Conservation (phyloP, 2,329 filamentous ascomycete genomes). For the Gaeumannomyces tritici region DNA sequence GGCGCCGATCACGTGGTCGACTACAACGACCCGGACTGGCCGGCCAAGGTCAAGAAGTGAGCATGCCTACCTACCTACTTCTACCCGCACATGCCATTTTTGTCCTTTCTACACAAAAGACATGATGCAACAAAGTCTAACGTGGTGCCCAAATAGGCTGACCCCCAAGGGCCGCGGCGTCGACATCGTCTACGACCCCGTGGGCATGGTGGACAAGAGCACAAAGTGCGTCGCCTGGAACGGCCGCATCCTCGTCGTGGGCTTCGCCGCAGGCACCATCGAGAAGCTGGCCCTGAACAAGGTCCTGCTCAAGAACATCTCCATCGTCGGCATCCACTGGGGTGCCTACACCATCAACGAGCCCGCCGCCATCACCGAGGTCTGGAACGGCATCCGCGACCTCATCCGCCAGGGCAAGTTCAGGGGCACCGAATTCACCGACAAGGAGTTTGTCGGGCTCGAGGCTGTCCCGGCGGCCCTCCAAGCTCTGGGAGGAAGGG, state of each 20-base stretch:
- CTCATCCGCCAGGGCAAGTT: constrained; percentile 73
- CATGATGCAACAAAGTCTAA: too few species aligned
- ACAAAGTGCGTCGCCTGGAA: constrained; percentile 95
- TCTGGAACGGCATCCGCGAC: constrained; percentile 76
- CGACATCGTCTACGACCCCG: constrained; percentile 92
- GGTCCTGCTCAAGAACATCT: constrained; percentile 88
- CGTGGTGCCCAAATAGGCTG: constrained; percentile 25
- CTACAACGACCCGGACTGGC: constrained; percentile 58
- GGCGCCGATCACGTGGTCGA: constrained; percentile 79
- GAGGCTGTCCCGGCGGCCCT: constrained; percentile 71
- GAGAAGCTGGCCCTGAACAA: constrained; percentile 92
- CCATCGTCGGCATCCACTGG: constrained; percentile 85
- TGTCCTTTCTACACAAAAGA: too few species aligned
- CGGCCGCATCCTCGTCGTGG: constrained; percentile 76
- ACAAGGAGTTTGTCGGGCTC: constrained; percentile 73
- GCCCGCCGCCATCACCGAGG: constrained; percentile 55
- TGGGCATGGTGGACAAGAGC: constrained; percentile 77
- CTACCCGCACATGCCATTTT: too few species aligned
- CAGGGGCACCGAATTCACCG: constrained; percentile 70
- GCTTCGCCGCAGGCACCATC: constrained; percentile 77
- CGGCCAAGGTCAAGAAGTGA: constrained; percentile 57
- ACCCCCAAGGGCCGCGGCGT: constrained; percentile 66
- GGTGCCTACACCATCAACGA: constrained; percentile 72
- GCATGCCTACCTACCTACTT: not conserved
- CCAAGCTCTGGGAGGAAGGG: constrained; percentile 65